A percentile compares a stretch with the other conserved stretches of the same genome.
Conservation (phyloP, 768 basidiomycete genomes). For the Leucocoprinus birnbaumii region DNA sequence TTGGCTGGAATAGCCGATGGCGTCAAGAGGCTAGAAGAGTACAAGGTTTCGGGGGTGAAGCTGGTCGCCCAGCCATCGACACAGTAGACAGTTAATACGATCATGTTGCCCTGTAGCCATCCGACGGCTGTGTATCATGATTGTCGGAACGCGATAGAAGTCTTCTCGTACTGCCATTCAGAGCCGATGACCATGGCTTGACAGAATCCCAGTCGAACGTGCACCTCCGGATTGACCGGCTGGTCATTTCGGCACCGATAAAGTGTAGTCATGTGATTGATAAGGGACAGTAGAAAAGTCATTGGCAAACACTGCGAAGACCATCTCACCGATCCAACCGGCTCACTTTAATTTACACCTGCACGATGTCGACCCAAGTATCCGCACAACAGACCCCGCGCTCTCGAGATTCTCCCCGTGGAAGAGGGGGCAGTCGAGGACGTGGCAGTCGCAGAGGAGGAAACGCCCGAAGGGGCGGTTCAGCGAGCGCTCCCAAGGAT, state of each 20-base stretch:
- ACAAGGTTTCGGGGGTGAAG: slow-evolving; percentile 40
- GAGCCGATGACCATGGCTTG: too few relatives aligned
- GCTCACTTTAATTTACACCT: not conserved
- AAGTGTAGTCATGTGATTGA: not conserved
- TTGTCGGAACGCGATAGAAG: too few relatives aligned
- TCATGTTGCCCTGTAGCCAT: too few relatives aligned
- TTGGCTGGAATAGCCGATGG: slow-evolving; percentile 39
- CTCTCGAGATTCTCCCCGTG: not conserved
- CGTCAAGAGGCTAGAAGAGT: slow-evolving; percentile 35
- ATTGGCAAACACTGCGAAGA: not conserved
- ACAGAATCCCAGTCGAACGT: too few relatives aligned
- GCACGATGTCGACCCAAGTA: slow-evolving; percentile 7
- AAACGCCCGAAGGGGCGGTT: not conserved
- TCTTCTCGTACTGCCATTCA: too few relatives aligned
- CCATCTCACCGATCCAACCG: not conserved
- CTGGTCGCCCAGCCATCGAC: slow-evolving; percentile 31
- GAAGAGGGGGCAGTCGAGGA: not conserved
- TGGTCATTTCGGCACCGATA: not conserved
- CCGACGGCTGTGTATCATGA: too few relatives aligned
- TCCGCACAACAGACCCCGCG: not conserved
- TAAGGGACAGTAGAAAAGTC: not conserved
- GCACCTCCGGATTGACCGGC: too few relatives aligned
- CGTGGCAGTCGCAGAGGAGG: not conserved
- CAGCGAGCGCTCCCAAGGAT: not conserved
- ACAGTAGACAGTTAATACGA: not conserved